These are phyloP conservation scores for Punica granatum DNA, from an alignment of 345 rosid genomes.

Conservation along the genomic window DNA sequence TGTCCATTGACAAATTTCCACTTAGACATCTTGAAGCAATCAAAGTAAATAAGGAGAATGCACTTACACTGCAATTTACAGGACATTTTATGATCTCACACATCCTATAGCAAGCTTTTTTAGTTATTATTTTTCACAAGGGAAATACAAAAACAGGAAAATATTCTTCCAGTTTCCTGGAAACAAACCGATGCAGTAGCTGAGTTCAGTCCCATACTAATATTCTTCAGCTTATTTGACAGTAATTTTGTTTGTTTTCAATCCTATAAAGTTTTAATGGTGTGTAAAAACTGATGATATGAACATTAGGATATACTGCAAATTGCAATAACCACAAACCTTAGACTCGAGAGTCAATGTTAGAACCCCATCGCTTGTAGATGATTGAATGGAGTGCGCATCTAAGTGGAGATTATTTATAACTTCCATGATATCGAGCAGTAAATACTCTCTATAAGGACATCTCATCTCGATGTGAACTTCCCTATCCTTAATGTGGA, in stretches of 20 bases:
- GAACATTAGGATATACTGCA: too few relatives aligned
- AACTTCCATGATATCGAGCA: conserved; percentile 78
- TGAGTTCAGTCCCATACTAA: background rate
- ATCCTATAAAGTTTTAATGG: background rate
- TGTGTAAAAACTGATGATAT: too few relatives aligned
- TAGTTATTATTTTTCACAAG: too few relatives aligned
- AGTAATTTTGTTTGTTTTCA: background rate
- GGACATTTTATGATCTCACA: too few relatives aligned
- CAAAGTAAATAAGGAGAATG: too few relatives aligned
- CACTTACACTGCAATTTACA: too few relatives aligned
- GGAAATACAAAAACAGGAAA: too few relatives aligned
- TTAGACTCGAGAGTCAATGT: conserved; percentile 52
- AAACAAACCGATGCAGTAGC: background rate
- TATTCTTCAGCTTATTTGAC: background rate
- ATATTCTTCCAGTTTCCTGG: too few relatives aligned
- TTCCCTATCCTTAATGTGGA: conserved; percentile 39
- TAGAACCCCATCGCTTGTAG: conserved; percentile 55
- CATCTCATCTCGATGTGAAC: conserved; percentile 64
- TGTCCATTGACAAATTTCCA: too few relatives aligned
- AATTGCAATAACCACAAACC: conserved; percentile 28
- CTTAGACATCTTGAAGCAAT: too few relatives aligned
- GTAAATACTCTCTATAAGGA: conserved; percentile 51
- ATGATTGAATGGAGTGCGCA: conserved; percentile 54
- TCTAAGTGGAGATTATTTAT: conserved; percentile 66
- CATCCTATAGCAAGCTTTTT: too few relatives aligned